These are phyloP conservation scores for Trichosporon inkin DNA, from an alignment of 1,284 basidiomycete genomes.

Conservation along the genomic window DNA sequence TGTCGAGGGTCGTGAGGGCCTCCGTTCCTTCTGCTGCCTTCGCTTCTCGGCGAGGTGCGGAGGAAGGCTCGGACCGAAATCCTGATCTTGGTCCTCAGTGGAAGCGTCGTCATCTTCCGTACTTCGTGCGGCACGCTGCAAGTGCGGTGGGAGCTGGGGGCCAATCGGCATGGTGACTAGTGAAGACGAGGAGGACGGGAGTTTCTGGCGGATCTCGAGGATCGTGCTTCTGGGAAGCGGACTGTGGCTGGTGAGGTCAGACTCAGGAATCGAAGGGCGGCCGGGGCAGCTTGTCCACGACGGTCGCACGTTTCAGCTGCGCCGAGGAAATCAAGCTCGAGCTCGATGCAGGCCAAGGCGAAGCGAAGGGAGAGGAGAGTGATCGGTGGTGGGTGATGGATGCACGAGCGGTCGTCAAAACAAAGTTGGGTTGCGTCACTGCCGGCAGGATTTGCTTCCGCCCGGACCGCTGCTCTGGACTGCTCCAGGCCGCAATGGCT, in stretches of 20 bases:
- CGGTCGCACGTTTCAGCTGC: no score
- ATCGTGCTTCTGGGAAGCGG: neutral
- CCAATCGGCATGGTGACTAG: conserved; percentile 19
- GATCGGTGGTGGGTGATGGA: neutral
- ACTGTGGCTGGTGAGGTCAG: neutral
- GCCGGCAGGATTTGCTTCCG: neutral
- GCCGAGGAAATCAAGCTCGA: no score
- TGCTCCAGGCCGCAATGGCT: neutral
- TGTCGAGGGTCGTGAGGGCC: neutral
- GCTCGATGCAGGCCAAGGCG: no score
- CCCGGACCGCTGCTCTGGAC: neutral
- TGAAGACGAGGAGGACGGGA: neutral
- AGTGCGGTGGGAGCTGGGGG: conserved; percentile 19
- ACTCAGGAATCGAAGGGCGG: no score
- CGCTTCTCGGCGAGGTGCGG: conserved; percentile 32
- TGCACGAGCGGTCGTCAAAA: neutral
- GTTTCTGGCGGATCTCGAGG: neutral
- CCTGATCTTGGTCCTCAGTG: neutral
- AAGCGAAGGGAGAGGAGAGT: no score
- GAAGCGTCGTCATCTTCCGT: neutral
- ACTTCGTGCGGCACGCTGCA: neutral
- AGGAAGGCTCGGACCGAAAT: conserved; percentile 7
- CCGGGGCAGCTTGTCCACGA: no score
- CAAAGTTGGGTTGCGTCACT: conserved; percentile 9
- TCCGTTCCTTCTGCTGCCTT: conserved; percentile 21